Evolutionary conservation across 2,329 filamentous ascomycete genomes (phyloP).

Genomic region (Phaeophleospora eucalypticola): DNA sequence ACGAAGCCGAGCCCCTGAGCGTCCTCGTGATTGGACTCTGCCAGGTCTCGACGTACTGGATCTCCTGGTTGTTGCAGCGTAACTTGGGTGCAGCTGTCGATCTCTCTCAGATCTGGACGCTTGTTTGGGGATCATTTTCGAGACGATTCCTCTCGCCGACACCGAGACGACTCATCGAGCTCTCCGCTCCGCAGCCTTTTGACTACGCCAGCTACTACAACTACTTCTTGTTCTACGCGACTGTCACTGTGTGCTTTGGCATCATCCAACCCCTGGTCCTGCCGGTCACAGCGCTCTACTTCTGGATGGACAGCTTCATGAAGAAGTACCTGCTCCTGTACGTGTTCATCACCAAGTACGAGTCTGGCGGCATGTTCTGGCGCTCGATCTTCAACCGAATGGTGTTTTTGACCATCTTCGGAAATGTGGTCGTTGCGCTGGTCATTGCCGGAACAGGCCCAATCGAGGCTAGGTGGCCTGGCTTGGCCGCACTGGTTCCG

Average conservation of each 20-base stretch:
- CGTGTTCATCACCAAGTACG: conserved; percentile 93
- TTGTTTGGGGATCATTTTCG: conserved; percentile 79
- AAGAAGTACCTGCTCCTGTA: conserved; percentile 93
- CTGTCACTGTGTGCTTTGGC: conserved; percentile 79
- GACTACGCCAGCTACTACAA: conserved; percentile 98
- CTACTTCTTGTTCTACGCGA: conserved; percentile 92
- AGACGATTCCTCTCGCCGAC: conserved; percentile 84
- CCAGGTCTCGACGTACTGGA: conserved; percentile 83
- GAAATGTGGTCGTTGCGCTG: conserved; percentile 73
- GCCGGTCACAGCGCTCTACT: conserved; percentile 83
- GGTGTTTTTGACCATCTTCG: conserved; percentile 73
- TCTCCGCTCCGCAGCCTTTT: conserved; percentile 86
- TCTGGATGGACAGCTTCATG: conserved; percentile 76
- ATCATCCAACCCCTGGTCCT: conserved; percentile 83
- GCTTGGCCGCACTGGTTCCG: conserved; percentile 64
- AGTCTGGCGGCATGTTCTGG: conserved; percentile 93
- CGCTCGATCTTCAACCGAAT: conserved; percentile 88
- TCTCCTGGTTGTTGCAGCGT: conserved; percentile 87
- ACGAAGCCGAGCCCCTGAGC: conserved; percentile 58
- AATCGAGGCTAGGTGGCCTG: conserved; percentile 43
- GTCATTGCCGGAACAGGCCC: conserved; percentile 58
- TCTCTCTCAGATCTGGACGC: conserved; percentile 78
- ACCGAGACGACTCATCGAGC: conserved; percentile 83
- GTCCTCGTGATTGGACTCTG: conserved; percentile 72
- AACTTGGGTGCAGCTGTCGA: conserved; percentile 93